Evolutionary conservation across 163 green algal genomes (phyloP).

Genomic region (Volvox carteri): DNA sequence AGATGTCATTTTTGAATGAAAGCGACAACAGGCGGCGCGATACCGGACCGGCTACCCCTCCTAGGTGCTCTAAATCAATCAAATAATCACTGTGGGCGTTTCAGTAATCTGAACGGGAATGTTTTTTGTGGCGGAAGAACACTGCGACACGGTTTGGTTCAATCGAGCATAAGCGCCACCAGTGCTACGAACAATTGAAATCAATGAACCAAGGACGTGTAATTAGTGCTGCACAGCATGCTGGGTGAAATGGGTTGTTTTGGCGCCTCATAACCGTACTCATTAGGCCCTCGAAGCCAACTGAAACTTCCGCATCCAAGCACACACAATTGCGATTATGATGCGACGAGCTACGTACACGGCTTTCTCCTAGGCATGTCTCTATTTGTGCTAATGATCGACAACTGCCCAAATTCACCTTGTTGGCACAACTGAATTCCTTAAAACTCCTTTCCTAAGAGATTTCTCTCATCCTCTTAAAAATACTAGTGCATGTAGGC

Average conservation of each 20-base stretch:
- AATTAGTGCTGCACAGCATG: not conserved
- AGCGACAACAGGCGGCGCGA: slow-evolving; percentile 4
- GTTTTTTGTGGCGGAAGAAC: not conserved
- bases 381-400: too few relatives aligned
- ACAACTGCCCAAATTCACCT: too few relatives aligned
- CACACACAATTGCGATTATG: too few relatives aligned
- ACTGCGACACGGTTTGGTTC: not conserved
- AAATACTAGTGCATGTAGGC: not conserved
- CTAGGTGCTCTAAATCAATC: not conserved
- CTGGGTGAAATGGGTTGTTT: not conserved
- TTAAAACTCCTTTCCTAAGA: not conserved
- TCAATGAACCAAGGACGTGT: not conserved
- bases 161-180: not conserved
- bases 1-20: slow-evolving; percentile 45
- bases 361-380: too few relatives aligned
- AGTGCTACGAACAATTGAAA: not conserved
- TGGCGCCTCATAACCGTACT: slow-evolving; percentile 26
- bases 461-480: not conserved
- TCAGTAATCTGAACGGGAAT: not conserved
- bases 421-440: not conserved
- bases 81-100: not conserved
- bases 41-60: not conserved
- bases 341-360: too few relatives aligned
- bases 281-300: slow-evolving; percentile 13
- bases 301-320: not conserved